Conservation (phyloP, 495 filamentous ascomycete species). For the Penicillium antarcticum region DNA sequence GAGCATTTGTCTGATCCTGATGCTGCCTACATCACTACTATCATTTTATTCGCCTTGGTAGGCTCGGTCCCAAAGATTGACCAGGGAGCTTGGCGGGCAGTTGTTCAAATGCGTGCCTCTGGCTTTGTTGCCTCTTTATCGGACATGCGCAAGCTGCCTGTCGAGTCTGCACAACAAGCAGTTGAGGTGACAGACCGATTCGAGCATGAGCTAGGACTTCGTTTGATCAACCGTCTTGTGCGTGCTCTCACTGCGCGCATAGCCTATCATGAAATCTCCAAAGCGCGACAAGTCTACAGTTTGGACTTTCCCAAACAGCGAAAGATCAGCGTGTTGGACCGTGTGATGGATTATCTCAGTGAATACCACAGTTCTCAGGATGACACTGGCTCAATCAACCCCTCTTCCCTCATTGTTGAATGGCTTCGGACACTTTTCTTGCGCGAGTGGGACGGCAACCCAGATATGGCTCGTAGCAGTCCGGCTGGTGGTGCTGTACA, state of each 20-base stretch:
- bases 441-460: slow-evolving; percentile 73
- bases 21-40: slow-evolving; percentile 52
- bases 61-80: slow-evolving; percentile 47
- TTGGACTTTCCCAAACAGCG: slow-evolving; percentile 30
- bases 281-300: slow-evolving; percentile 35
- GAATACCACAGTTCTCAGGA: slow-evolving; percentile 27
- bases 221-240: slow-evolving; percentile 52
- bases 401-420: slow-evolving; percentile 61
- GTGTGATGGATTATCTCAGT: slow-evolving; percentile 38
- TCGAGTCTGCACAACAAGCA: slow-evolving; percentile 25
- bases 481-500: slow-evolving; percentile 70
- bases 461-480: slow-evolving; percentile 61
- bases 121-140: slow-evolving; percentile 49
- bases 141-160: slow-evolving; percentile 35
- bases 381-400: slow-evolving; percentile 34
- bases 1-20: slow-evolving; percentile 50
- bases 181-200: slow-evolving; percentile 49
- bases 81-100: slow-evolving; percentile 45
- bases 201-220: slow-evolving; percentile 58
- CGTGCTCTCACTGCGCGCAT: slow-evolving; percentile 50
- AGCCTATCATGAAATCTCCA: slow-evolving; percentile 51
- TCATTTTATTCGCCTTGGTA: slow-evolving; percentile 56
- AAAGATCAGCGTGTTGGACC: slow-evolving; percentile 33
- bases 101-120: slow-evolving; percentile 49
- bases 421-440: slow-evolving; percentile 76